A percentile compares a stretch with the other conserved stretches of the same genome.
These are phyloP conservation scores for Aphanomyces stellatus DNA, from an alignment of 352 stramenopile genomes.

Conservation along the genomic window DNA sequence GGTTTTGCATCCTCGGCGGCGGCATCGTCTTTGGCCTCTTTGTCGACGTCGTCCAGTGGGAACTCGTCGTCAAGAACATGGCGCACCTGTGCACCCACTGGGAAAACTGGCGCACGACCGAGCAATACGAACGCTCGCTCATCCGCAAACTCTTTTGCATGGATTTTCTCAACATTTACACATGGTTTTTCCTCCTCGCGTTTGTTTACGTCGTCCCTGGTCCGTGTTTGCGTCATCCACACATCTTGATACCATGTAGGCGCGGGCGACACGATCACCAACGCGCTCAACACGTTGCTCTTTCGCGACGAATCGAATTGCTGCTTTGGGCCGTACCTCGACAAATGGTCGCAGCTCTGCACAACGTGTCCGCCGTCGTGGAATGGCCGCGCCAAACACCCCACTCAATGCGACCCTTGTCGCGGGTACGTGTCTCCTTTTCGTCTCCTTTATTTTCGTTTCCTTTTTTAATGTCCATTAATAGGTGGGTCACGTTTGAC, in stretches of 20 bases:
- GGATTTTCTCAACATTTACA: conserved; percentile 86
- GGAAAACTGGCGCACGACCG: conserved; percentile 81
- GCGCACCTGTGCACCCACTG: conserved; percentile 66
- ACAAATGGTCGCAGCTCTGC: conserved; percentile 37
- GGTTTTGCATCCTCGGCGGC: conserved; percentile 69
- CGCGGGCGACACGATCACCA: conserved; percentile 71
- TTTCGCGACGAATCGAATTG: conserved; percentile 75
- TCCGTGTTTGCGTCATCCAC: background rate
- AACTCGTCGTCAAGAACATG: conserved; percentile 59
- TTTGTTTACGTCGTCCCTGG: conserved; percentile 78
- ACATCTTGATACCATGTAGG: conserved; percentile 14
- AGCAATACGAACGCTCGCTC: conserved; percentile 71
- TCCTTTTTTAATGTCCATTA: background rate
- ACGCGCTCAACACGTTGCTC: conserved; percentile 60
- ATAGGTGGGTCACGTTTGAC: conserved; percentile 66
- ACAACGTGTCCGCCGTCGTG: conserved; percentile 51
- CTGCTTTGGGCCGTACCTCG: conserved; percentile 72
- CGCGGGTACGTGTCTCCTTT: conserved; percentile 22
- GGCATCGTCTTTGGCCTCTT: conserved; percentile 74
- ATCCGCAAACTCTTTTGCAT: conserved; percentile 77
- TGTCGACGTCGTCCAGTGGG: conserved; percentile 79
- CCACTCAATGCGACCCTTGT: conserved; percentile 48
- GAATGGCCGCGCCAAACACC: conserved; percentile 27
- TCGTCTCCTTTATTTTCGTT: too few relatives aligned
- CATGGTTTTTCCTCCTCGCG: conserved; percentile 80